phyloP scores from a whole-genome alignment of 139 green algal genomes.

The Micromonas commoda region DNA sequence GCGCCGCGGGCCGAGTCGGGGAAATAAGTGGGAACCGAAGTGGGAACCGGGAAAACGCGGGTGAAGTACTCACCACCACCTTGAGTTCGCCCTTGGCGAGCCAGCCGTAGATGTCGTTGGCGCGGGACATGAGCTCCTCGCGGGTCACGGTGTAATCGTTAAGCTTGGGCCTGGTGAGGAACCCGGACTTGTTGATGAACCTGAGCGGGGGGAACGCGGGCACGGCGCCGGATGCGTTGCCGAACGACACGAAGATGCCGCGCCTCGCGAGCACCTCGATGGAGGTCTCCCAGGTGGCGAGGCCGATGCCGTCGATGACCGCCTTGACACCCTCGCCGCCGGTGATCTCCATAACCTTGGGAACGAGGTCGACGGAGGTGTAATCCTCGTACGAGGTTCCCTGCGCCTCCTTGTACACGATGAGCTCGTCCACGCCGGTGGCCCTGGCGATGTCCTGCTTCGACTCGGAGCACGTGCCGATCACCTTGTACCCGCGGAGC shows the following conservation, averaged over 20 bases:
- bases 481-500: slow-evolving; percentile 34
- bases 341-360: slow-evolving; percentile 30
- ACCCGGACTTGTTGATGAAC: slow-evolving; percentile 29
- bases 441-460: slow-evolving; percentile 24
- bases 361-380: slow-evolving; percentile 25
- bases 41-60: not conserved
- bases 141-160: slow-evolving; percentile 33
- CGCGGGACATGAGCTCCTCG: slow-evolving; percentile 25
- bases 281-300: slow-evolving; percentile 29
- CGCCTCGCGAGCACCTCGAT: slow-evolving; percentile 13
- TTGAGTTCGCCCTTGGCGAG: slow-evolving; percentile 20
- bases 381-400: slow-evolving; percentile 35
- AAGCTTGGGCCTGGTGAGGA: slow-evolving; percentile 31
- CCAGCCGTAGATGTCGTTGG: slow-evolving; percentile 34
- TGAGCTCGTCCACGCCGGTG: slow-evolving; percentile 29
- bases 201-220: slow-evolving; percentile 30
- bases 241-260: slow-evolving; percentile 35
- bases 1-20: not conserved
- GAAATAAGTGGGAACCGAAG: not conserved
- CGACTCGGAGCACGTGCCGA: slow-evolving; percentile 29
- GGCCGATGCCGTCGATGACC: slow-evolving; percentile 34
- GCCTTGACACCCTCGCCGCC: slow-evolving; percentile 27
- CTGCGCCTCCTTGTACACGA: slow-evolving; percentile 29
- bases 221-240: slow-evolving; percentile 31
- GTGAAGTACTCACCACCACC: slow-evolving; percentile 1